Percentiles rank a stretch among this genome's conserved stretches.
Evolutionary conservation across 1,284 basidiomycete genomes (phyloP).

Genomic region (Sporisorium graminicola): DNA sequence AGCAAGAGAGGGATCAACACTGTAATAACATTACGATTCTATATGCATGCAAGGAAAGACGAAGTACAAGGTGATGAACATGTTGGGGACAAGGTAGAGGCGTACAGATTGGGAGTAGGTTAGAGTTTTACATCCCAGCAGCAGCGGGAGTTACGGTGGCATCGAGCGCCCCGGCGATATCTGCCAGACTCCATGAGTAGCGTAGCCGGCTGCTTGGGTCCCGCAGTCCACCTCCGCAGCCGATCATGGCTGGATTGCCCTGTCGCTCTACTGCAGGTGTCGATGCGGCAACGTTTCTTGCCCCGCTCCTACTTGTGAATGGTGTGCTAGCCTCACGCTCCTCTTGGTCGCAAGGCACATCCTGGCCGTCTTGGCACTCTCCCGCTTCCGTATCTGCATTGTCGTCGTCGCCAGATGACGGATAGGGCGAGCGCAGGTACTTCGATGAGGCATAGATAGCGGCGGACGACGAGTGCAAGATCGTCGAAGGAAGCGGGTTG

Average conservation of each 20-base stretch:
- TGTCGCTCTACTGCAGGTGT: background rate
- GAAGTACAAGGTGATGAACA: background rate
- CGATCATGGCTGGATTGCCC: constrained; percentile 1
- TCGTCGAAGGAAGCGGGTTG: constrained; percentile 42
- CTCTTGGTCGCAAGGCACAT: constrained; percentile 7
- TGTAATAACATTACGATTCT: background rate
- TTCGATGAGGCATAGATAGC: constrained; percentile 13
- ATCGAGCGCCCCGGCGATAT: constrained; percentile 17
- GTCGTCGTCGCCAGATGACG: background rate
- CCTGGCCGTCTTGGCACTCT: constrained; percentile 11
- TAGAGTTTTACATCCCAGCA: background rate
- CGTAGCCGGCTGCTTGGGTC: constrained; percentile 33
- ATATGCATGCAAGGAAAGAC: background rate
- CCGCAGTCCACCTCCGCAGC: constrained; percentile 17
- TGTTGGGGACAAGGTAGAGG: background rate
- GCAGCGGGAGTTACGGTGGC: background rate
- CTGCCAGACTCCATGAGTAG: constrained; percentile 29
- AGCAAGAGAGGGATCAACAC: background rate
- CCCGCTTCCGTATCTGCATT: background rate
- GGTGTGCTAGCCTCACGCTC: background rate
- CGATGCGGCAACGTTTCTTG: background rate
- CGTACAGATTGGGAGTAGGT: too few species aligned
- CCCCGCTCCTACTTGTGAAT: background rate
- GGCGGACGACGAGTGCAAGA: constrained; percentile 12
- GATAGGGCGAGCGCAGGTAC: constrained; percentile 31